Base-by-base conservation (phyloP, 257 asterid species). In the Fraxinus americana region DNA sequence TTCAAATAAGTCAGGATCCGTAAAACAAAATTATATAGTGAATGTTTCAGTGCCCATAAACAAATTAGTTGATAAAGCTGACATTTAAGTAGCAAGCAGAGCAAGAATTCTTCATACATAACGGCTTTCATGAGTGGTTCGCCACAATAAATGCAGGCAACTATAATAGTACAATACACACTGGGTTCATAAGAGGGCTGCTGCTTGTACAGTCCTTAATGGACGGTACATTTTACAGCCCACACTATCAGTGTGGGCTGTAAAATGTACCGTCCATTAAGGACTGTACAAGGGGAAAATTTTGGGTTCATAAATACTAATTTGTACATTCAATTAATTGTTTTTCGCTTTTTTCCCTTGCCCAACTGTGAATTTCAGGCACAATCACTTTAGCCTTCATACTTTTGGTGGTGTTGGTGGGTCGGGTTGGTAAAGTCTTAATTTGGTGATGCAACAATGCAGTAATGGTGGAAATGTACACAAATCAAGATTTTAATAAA, bases 101-200 rank as follows among this genome's bases (percentile, higher is more conserved):
- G 45, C 35, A 50, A 61, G 12, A 0, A 73, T 25, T 23, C 57
- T 12, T 48, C 76, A 52, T 45, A 25, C 57, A 78, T 70, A 72
- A 39, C 1, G 11, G 10, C 68, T 32, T 70, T 82, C 79, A 71
- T 1, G 32, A 36, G 12, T 54, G 82, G 65, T 75, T 72, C 73
- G 75, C 77, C 72, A 59, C 72, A 76, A 70, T 79, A 78, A 80
- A 75, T 80, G 83, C 77, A 27, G 65, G 36, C 59, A 67, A 72
- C 74, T 35, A 50, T 0, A 29, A 36, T 63, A 35, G 36, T 9
- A 38, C 67, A 61, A 25, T 63, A 70, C 43, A 59, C 41, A 57
- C 50, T n/a, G n/a, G n/a, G n/a, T n/a, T n/a, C n/a, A n/a, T n/a
- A n/a, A n/a, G n/a, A n/a, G n/a, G n/a, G n/a, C n/a, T n/a, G n/a